Conservation (phyloP, 169 alveolate genomes). For the Perkinsus marinus region DNA sequence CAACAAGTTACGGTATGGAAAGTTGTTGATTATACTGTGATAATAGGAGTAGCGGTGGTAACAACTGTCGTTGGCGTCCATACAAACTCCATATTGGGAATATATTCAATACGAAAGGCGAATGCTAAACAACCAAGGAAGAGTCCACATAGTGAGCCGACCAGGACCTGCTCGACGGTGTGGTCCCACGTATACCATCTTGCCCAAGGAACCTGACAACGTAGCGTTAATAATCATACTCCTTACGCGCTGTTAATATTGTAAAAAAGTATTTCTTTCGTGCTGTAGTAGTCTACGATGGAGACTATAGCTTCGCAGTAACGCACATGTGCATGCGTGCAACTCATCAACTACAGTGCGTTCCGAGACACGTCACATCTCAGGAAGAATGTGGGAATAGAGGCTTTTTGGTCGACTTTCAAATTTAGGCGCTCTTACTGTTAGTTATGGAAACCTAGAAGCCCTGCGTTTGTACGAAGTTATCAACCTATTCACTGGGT, state of each 20-base stretch:
- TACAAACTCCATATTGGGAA: neutral
- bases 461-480: too few relatives aligned
- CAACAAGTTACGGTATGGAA: too few relatives aligned
- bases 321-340: too few relatives aligned
- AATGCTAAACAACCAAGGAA: neutral
- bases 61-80: neutral
- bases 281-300: neutral
- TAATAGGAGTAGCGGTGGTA: neutral
- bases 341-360: too few relatives aligned
- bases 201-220: neutral
- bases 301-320: too few relatives aligned
- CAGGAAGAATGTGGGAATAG: too few relatives aligned
- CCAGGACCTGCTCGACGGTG: neutral
- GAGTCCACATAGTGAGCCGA: neutral
- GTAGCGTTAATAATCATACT: neutral
- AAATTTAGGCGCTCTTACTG: too few relatives aligned
- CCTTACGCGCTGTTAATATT: neutral
- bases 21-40: neutral
- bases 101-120: neutral
- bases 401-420: too few relatives aligned
- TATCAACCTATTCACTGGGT: too few relatives aligned
- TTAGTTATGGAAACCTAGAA: too few relatives aligned
- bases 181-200: neutral
- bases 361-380: too few relatives aligned
- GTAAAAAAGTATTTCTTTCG: neutral